Conservation (phyloP, 148 eudicot genomes). For the Cornus florida region DNA sequence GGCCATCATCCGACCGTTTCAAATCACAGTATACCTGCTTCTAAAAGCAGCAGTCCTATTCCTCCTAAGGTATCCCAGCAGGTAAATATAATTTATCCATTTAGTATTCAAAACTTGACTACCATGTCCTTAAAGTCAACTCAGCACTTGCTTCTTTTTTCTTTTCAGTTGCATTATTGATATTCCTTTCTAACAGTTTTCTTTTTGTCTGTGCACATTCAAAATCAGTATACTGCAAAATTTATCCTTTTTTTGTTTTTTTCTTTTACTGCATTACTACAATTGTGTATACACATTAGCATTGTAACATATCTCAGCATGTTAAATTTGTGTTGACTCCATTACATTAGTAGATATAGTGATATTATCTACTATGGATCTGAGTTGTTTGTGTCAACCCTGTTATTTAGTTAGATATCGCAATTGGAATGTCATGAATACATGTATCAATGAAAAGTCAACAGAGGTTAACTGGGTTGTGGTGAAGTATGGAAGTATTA, state of each 20-base stretch:
- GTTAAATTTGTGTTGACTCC: constrained; percentile 1
- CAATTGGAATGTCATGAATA: background rate
- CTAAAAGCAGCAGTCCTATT: constrained; percentile 8
- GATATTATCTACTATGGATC: background rate
- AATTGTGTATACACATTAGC: background rate
- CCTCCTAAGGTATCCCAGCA: constrained; percentile 21
- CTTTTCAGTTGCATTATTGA: background rate
- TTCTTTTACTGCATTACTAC: background rate
- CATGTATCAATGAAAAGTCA: background rate
- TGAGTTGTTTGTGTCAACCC: background rate
- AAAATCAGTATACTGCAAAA: too few relatives aligned
- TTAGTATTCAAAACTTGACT: too few relatives aligned
- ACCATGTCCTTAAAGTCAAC: background rate
- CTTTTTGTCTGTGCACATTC: too few relatives aligned
- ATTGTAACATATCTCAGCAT: background rate
- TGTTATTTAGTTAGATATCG: background rate
- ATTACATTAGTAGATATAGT: background rate
- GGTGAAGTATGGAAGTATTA: constrained; percentile 1
- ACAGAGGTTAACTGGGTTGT: background rate
- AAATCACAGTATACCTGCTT: constrained; percentile 7
- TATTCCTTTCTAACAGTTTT: background rate
- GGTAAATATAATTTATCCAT: constrained; percentile 23
- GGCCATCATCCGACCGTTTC: constrained; percentile 14
- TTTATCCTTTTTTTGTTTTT: too few relatives aligned
- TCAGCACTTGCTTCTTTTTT: background rate